Conservation (phyloP, 2,329 filamentous ascomycete species). For the Tolypocladium amazonense region DNA sequence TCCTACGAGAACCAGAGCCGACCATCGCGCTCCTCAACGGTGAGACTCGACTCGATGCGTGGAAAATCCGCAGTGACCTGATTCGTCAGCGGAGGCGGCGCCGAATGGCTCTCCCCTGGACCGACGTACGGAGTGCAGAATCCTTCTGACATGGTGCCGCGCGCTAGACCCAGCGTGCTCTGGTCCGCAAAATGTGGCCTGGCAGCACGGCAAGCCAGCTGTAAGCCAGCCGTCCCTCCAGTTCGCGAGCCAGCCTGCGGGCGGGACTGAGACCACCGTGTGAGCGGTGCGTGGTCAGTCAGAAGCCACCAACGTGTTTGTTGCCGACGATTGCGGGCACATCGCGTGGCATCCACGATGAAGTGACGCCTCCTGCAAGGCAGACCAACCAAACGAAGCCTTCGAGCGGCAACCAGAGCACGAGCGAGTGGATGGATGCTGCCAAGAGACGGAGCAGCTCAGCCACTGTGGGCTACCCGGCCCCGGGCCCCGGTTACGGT, state of each 20-base stretch:
- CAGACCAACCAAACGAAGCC: background rate
- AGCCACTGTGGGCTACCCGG: background rate
- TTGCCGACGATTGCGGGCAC: background rate
- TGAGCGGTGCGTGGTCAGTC: background rate
- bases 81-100: background rate
- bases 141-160: background rate
- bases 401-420: background rate
- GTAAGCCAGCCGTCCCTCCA: background rate
- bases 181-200: background rate
- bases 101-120: background rate
- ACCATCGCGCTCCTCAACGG: too few species aligned
- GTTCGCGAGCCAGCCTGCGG: background rate
- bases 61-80: background rate
- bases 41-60: too few species aligned
- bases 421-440: background rate
- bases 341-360: background rate
- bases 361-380: background rate
- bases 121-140: background rate
- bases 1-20: background rate
- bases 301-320: background rate
- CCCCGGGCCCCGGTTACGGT: background rate
- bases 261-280: background rate
- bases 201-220: too few species aligned
- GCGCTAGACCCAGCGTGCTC: background rate
- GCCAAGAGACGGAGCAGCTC: background rate